Base-by-base conservation (phyloP, 805 yeast genomes). In the Zygoascus tannicola region DNA sequence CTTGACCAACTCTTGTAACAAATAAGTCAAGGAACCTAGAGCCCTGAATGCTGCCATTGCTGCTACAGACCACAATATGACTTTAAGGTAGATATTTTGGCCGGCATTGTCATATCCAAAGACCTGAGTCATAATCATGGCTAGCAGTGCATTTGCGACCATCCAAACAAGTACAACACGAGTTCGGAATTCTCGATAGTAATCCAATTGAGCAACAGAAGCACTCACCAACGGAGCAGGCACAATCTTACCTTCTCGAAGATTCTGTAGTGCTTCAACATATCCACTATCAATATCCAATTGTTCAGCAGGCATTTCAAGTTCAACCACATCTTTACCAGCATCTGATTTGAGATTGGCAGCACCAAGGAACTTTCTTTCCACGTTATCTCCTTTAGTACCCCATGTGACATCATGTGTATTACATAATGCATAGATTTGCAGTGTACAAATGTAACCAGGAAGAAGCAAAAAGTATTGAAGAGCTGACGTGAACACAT, bases 351-450 rank as follows among this genome's bases (percentile, higher is more conserved):
- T 80, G 49, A 85, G 82, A 23, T 84, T 83, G 40, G 94, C 94
- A 37, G 84, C 80, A 39, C 94, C 88, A 32, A 81, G 68, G 48
- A 76, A 81, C 50, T 76, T 76, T 16, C 77, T 74, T 38, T 78
- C 81, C 48, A 75, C 76, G 50, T 81, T 83, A 48, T 88, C 96
- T 53, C 98, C 98, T 61, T 90, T 90, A 2, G 98, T 90, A 65
- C 98, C 98, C 98, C 98, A 90, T 0, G 96, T 84, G 41, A 92
- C 95, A 69, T 90, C 98, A 65, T 90, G 97, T 2, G 97, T 90
- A 62, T 90, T 90, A 68, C 98, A 90, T 65, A 90, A 87, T 1
- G 98, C 97, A 67, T 87, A 90, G 47, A 92, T 87, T 65, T 90
- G 97, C 45, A 90, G 69, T 2, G 95, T 81, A 66, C 95, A 85